Evolutionary conservation across 2,329 filamentous ascomycete species (phyloP), one percentile per base, ranked within the genome.

Genomic region (Phoma sp.): DNA sequence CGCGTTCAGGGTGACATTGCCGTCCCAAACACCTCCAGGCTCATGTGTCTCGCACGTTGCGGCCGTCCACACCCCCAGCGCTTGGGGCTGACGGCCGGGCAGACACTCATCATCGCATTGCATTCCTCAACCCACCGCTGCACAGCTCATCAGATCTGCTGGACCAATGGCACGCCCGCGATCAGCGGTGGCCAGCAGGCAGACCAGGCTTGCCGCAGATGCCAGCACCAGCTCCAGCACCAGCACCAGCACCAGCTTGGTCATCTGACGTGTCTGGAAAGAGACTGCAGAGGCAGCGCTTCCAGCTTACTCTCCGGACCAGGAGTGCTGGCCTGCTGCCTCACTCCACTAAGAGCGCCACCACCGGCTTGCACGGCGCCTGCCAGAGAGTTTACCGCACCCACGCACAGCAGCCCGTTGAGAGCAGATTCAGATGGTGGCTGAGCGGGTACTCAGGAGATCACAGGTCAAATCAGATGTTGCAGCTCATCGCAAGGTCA

Each of bases 31-130:
- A 55, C 40, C 51, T 54, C 41, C 48, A 52, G 64, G 43, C 68
- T 62, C 69, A 65, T 70, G 65, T 72, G 67, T 67, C 68, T 71
- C 60, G 67, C 69, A 73, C 70, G 69, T 73, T 71, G 66, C 67
- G 42, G 60, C 65, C 38, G 59, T 55, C 57, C 61, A 48, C 60
- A 57, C 55, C 58, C 62, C 67, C 60, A 67, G 40, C 59, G 39
- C 56, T 55, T 47, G 59, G 65, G 59, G 62, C 67, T 69, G 68
- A 66, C 67, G 52, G 59, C 52, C 62, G 57, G 57, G 55, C 55
- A 43, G 50, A 58, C 49, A 61, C 57, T 57, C 45, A 55, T 65
- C 60, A 62, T 57, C 61, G 65, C 68, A 63, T 67, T 70, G 64
- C 69, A 69, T 70, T 68, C 66, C 70, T 70, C 65, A 69, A 60